These are phyloP conservation scores for Annulohypoxylon truncatum DNA, from an alignment of 2,329 filamentous ascomycete species.

Conservation along the genomic window DNA sequence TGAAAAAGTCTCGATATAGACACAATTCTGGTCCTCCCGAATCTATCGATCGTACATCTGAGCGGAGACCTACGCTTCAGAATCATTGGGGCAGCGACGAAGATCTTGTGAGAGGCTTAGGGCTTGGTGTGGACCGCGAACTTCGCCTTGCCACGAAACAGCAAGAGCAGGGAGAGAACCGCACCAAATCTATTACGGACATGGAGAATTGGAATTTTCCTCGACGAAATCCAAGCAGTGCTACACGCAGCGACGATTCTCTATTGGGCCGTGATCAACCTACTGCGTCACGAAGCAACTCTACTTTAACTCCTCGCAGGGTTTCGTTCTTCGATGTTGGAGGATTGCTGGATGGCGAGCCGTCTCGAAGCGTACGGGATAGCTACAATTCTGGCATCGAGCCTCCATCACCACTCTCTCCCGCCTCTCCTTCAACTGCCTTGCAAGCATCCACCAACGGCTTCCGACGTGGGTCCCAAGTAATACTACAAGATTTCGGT, in stretches of 20 bases:
- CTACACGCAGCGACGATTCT: conserved; percentile 59
- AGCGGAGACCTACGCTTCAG: conserved; percentile 63
- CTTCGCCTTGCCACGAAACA: conserved; percentile 55
- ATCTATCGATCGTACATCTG: conserved; percentile 67
- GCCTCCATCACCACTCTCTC: conserved; percentile 50
- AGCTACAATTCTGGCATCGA: conserved; percentile 58
- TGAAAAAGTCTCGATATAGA: conserved; percentile 89
- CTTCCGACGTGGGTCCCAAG: conserved; percentile 65
- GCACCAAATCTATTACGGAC: conserved; percentile 52
- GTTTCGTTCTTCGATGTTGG: conserved; percentile 90
- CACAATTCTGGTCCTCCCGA: conserved; percentile 69
- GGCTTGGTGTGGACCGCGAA: conserved; percentile 72
- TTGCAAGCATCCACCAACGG: conserved; percentile 59
- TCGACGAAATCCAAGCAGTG: conserved; percentile 52
- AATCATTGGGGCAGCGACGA: conserved; percentile 90
- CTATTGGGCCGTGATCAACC: conserved; percentile 54
- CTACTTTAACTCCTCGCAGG: conserved; percentile 61
- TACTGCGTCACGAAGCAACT: conserved; percentile 54
- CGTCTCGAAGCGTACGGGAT: conserved; percentile 52
- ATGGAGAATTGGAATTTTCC: conserved; percentile 63
- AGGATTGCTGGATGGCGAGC: conserved; percentile 72
- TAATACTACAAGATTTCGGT: conserved; percentile 69
- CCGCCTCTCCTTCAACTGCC: conserved; percentile 55
- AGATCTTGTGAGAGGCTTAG: conserved; percentile 84
- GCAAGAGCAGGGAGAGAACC: conserved; percentile 41